phyloP scores from a whole-genome alignment of 2,329 filamentous ascomycete genomes.

The Ceratocystis alfenasii region DNA sequence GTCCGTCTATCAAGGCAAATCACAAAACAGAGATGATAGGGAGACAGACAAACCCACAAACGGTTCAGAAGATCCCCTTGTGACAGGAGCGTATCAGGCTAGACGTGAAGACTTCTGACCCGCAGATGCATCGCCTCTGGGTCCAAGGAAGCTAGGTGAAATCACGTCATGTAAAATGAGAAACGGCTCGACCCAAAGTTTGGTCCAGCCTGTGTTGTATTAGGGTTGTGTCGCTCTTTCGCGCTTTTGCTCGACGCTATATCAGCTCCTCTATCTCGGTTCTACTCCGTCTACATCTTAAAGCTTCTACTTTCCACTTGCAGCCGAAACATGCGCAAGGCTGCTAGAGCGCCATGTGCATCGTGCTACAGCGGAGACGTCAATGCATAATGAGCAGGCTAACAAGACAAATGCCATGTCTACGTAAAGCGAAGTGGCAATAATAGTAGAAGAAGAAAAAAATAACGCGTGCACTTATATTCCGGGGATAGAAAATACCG shows the following conservation, averaged over 20 bases:
- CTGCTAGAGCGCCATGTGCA: neutral
- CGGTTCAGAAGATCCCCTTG: no score
- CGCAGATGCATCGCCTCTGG: no score
- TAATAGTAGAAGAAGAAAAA: neutral
- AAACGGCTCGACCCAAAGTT: no score
- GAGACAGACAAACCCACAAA: no score
- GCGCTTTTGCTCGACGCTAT: neutral
- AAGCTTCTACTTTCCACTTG: neutral
- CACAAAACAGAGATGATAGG: no score
- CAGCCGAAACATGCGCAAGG: neutral
- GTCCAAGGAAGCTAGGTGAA: no score
- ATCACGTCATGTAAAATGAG: no score
- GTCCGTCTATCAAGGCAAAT: neutral
- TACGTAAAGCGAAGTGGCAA: neutral
- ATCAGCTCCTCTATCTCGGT: neutral
- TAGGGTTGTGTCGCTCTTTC: neutral
- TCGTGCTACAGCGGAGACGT: neutral
- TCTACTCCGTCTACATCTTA: neutral
- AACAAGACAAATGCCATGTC: no score
- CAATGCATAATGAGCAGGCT: neutral
- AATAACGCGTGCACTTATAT: neutral
- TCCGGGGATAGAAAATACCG: no score
- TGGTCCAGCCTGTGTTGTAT: no score
- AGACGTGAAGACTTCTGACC: no score
- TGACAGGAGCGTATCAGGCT: no score